A percentile compares a stretch with the other conserved stretches of the same genome.
Evolutionary conservation across 306 rosid species (phyloP).

Genomic region (Sechiopsis laciniata): DNA sequence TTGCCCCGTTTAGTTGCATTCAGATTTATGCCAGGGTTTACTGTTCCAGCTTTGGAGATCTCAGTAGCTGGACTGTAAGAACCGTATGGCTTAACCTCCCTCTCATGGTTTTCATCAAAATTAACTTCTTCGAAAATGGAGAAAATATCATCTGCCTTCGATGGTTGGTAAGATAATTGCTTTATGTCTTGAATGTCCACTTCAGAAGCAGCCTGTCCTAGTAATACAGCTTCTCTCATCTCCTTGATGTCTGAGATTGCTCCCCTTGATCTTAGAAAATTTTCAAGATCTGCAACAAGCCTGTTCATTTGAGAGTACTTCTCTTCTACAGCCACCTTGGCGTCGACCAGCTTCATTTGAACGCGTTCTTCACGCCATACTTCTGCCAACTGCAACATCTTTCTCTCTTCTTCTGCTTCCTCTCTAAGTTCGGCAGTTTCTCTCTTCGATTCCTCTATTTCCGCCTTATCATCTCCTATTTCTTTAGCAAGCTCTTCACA

Average conservation of each 20-base stretch:
- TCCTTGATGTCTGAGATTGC: conserved; percentile 53
- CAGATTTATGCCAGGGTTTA: conserved; percentile 53
- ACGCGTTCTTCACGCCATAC: conserved; percentile 99
- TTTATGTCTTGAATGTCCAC: conserved; percentile 59
- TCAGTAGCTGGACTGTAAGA: conserved; percentile 57
- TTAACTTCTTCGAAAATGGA: conserved; percentile 63
- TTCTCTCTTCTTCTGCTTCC: conserved; percentile 80
- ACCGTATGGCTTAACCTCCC: conserved; percentile 54
- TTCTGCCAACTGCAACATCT: conserved; percentile 93
- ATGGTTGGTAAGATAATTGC: conserved; percentile 60
- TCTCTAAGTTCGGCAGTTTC: conserved; percentile 59
- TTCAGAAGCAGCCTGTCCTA: conserved; percentile 51
- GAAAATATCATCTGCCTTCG: conserved; percentile 67
- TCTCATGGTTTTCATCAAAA: conserved; percentile 51
- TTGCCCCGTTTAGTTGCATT: conserved; percentile 27
- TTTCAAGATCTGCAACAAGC: conserved; percentile 62
- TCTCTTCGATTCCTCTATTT: conserved; percentile 65
- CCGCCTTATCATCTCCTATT: conserved; percentile 89
- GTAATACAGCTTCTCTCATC: conserved; percentile 51
- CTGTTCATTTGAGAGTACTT: conserved; percentile 81
- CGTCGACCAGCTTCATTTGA: conserved; percentile 89
- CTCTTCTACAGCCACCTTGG: conserved; percentile 79
- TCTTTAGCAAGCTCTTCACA: conserved; percentile 89
- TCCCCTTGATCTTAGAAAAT: conserved; percentile 39
- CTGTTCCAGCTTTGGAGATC: conserved; percentile 61